Conservation (phyloP, 31 red algal species). For the Bonnemaisonia californica region DNA sequence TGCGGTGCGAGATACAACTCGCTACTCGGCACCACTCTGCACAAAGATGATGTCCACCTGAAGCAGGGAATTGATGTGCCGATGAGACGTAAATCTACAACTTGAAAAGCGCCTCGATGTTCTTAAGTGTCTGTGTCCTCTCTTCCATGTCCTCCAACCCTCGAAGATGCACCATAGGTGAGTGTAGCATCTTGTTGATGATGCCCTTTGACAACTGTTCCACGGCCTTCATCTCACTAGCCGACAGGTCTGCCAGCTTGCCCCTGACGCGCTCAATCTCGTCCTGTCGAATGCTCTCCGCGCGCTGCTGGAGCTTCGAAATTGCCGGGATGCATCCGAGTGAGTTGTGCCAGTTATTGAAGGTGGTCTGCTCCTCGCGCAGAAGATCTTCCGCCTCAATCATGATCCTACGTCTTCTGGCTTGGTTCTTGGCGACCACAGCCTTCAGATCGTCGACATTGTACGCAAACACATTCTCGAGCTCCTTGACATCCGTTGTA, state of each 20-base stretch:
- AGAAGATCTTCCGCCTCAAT: constrained; percentile 91
- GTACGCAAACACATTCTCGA: constrained; percentile 73
- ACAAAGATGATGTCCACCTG: no score
- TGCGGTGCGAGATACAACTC: no score
- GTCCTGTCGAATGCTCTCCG: constrained; percentile 92
- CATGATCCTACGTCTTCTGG: constrained; percentile 74
- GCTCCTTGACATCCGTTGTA: constrained; percentile 64
- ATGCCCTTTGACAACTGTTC: constrained; percentile 95
- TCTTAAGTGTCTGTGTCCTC: constrained; percentile 77
- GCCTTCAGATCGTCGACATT: constrained; percentile 99
- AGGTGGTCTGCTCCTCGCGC: constrained; percentile 77
- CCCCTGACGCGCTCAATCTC: constrained; percentile 88
- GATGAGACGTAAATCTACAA: no score
- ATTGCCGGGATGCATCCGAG: constrained; percentile 95
- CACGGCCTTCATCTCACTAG: constrained; percentile 88
- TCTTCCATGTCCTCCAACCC: constrained; percentile 95
- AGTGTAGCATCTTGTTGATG: constrained; percentile 97
- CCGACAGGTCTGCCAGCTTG: constrained; percentile 74
- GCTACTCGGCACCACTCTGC: no score
- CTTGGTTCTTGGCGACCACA: constrained; percentile 98
- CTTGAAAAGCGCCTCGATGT: constrained; percentile 91
- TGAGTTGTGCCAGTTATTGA: constrained; percentile 96
- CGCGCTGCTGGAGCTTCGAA: constrained; percentile 93
- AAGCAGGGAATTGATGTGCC: no score
- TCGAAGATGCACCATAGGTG: constrained; percentile 92